A percentile compares a stretch with the other conserved stretches of the same genome.
Conservation (phyloP, 495 filamentous ascomycete species). For the Elaphomyces granulatus region DNA sequence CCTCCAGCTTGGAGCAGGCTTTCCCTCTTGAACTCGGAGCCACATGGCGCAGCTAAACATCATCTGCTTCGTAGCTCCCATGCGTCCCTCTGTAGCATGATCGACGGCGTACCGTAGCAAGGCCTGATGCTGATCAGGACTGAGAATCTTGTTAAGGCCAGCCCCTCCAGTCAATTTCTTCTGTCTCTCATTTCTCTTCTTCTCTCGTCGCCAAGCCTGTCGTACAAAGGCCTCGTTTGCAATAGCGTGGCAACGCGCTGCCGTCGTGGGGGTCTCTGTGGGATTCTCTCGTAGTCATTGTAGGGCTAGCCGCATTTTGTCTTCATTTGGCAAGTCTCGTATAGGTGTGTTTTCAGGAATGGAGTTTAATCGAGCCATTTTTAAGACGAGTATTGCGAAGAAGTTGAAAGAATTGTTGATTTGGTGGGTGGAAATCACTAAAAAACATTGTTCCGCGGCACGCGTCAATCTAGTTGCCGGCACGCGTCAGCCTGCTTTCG, state of each 20-base stretch:
- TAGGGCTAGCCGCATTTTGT: background rate
- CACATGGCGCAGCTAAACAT: background rate
- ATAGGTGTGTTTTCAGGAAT: background rate
- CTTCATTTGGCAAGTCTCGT: background rate
- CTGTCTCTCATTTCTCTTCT: background rate
- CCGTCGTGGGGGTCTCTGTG: background rate
- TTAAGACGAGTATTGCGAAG: background rate
- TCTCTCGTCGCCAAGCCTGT: background rate
- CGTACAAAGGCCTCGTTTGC: background rate
- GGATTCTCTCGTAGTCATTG: no score
- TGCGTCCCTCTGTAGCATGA: no score
- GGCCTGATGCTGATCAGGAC: background rate
- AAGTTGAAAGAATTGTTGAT: no score
- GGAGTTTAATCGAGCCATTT: background rate
- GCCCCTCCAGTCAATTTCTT: background rate
- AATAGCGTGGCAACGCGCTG: background rate
- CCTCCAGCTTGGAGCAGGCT: background rate
- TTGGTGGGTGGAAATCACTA: no score
- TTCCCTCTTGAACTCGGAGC: background rate
- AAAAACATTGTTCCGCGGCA: no score
- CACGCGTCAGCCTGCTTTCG: no score
- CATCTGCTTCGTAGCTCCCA: background rate
- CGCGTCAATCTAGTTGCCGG: no score
- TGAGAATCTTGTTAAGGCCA: background rate
- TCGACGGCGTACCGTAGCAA: background rate